Conservation (phyloP, 2,329 filamentous ascomycete species). For the Tricladium varicosporioides region DNA sequence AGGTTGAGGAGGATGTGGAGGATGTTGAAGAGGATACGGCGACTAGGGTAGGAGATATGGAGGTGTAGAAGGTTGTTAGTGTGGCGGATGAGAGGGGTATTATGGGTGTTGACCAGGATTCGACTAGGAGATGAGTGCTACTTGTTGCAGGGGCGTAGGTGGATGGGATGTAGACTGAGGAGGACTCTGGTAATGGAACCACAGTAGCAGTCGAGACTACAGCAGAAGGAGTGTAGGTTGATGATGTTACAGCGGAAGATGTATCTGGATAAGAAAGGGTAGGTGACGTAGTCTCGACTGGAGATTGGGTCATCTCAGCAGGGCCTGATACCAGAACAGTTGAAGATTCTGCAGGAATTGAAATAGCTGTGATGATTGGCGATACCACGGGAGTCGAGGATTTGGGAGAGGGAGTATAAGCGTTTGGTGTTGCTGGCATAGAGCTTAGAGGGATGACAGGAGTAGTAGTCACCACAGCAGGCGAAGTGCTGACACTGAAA, state of each 20-base stretch:
- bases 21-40: background rate
- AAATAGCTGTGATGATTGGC: no score
- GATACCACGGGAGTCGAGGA: background rate
- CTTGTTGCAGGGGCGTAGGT: no score
- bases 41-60: background rate
- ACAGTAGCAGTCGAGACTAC: no score
- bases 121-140: no score
- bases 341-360: no score
- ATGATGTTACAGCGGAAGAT: background rate
- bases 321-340: no score
- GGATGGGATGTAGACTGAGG: no score
- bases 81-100: background rate
- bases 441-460: background rate
- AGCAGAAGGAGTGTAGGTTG: background rate
- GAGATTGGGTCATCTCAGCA: no score
- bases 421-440: background rate
- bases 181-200: no score
- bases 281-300: no score
- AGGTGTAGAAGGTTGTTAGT: background rate
- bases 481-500: no score
- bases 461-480: background rate
- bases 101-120: background rate
- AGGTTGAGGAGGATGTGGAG: slow-evolving; percentile 6
- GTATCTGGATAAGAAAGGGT: no score
- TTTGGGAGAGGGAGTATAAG: background rate